Evolutionary conservation across 352 stramenopile genomes (phyloP).

Genomic region (Phytophthora quininea): DNA sequence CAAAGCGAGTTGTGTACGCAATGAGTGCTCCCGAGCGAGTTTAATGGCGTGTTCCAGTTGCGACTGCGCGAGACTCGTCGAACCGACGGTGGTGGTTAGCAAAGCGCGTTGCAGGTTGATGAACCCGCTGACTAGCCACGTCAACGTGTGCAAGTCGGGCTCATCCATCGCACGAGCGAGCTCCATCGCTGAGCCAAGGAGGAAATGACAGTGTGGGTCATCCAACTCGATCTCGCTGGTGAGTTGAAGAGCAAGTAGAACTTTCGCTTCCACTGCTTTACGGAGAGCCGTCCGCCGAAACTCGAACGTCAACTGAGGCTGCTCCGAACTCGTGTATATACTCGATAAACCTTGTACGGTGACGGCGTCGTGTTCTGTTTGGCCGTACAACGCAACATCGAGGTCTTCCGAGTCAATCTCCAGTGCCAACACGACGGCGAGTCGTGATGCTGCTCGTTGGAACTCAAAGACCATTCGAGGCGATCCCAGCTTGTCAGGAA

Average conservation of each 20-base stretch:
- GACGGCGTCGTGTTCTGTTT: constrained; percentile 23
- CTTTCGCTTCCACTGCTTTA: constrained; percentile 41
- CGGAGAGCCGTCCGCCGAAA: constrained; percentile 47
- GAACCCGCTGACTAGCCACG: constrained; percentile 54
- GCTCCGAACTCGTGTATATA: constrained; percentile 17
- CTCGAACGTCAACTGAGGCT: constrained; percentile 27
- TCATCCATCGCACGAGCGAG: constrained; percentile 45
- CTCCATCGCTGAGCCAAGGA: constrained; percentile 50
- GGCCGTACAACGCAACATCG: constrained; percentile 32
- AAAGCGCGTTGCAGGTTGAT: constrained; percentile 40
- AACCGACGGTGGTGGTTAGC: constrained; percentile 5
- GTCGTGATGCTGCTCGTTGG: constrained; percentile 32
- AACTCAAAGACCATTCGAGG: constrained; percentile 40
- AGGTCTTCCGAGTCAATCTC: constrained; percentile 36
- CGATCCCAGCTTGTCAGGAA: constrained; percentile 1
- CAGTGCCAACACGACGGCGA: constrained; percentile 33
- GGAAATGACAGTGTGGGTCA: constrained; percentile 34
- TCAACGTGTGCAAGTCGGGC: constrained; percentile 47
- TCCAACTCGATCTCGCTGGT: constrained; percentile 34
- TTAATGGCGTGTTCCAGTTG: constrained; percentile 44
- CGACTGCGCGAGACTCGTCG: constrained; percentile 27
- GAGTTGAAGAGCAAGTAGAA: constrained; percentile 50
- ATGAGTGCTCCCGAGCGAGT: constrained; percentile 41
- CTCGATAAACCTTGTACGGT: constrained; percentile 14
- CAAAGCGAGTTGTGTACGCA: constrained; percentile 39